These are phyloP conservation scores for Daedalea quercina DNA, from an alignment of 768 basidiomycete species.

Conservation along the genomic window DNA sequence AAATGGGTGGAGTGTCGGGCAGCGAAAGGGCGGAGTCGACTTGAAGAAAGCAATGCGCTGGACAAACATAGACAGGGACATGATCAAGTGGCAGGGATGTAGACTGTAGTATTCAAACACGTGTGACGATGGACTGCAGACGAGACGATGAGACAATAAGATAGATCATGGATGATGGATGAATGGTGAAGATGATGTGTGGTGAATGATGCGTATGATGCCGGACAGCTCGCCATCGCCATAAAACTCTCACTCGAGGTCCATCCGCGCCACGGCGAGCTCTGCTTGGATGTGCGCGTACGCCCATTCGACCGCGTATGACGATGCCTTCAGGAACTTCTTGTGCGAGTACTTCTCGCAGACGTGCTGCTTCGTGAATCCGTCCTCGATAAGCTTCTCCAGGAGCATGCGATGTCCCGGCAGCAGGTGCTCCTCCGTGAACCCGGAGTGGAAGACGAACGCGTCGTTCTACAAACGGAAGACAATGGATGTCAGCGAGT, in stretches of 20 bases:
- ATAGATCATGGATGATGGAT: constrained; percentile 4
- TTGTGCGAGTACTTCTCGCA: constrained; percentile 97
- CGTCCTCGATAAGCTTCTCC: constrained; percentile 73
- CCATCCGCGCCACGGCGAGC: constrained; percentile 34
- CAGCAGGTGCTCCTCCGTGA: constrained; percentile 81
- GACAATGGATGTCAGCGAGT: constrained; percentile 8
- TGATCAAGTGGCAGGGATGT: constrained; percentile 4
- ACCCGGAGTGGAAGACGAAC: constrained; percentile 91
- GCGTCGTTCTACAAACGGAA: constrained; percentile 61
- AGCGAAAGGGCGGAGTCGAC: constrained; percentile 2
- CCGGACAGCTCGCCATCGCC: neutral
- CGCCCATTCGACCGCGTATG: constrained; percentile 74
- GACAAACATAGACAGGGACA: constrained; percentile 9
- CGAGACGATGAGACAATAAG: constrained; percentile 5
- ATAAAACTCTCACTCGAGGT: constrained; percentile 18
- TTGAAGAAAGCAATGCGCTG: constrained; percentile 3
- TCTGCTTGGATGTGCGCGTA: constrained; percentile 38
- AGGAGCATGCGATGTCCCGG: constrained; percentile 77
- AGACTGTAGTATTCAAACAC: constrained; percentile 20
- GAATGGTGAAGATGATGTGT: constrained; percentile 1
- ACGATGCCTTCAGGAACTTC: constrained; percentile 92
- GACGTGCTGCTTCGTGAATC: constrained; percentile 80
- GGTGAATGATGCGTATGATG: constrained; percentile 5
- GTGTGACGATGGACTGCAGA: constrained; percentile 16
- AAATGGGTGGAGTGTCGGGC: constrained; percentile 5